Evolutionary conservation across 306 rosid genomes (phyloP), one percentile per base, ranked within the genome.

Genomic region (Casuarina cunninghamiana): DNA sequence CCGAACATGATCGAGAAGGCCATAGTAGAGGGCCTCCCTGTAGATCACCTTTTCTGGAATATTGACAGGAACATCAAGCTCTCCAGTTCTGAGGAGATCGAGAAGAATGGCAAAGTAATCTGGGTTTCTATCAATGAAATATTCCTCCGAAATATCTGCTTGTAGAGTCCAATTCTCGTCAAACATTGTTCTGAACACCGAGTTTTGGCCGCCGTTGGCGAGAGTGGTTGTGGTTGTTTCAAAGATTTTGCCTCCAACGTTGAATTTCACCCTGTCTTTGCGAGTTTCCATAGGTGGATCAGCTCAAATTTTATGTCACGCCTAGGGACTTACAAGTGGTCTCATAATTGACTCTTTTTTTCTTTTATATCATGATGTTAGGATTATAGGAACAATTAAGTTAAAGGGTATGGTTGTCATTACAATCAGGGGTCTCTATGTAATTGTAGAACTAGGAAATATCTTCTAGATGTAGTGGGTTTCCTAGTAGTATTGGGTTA

Each of bases 151-250:
- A 21, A 53, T 69, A 1, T 80, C 69, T 3, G 73, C 4, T 66
- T 83, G 79, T 0, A 93, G 82, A 74, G 88, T 83, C 99, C 99
- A 95, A 57, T 83, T 77, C 3, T 93, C 97, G 74, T 93, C 96
- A 53, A 91, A 88, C 89, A 95, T 89, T 69, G 97, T 96, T 8
- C 99, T 97, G 65, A 95, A 95, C 67, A 89, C 38, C 0, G 99
- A 95, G 80, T 88, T 80, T 3, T 97, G 89, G 62, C 99, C 97
- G 43, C 97, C 99, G 80, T 88, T 91, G 62, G 96, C 97, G 12
- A 95, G 89, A 13, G 99, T 95, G 74, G 99, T 95, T 17, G 90
- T 70, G 0, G 98, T 90, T 6, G 99, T 95, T 78, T 93, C 99
- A 49, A 95, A 88, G 71, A 91, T 84, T 83, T 93, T 91, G 78